phyloP scores from a whole-genome alignment of 139 green algal species.

The Tetradesmus lagerheimii region DNA sequence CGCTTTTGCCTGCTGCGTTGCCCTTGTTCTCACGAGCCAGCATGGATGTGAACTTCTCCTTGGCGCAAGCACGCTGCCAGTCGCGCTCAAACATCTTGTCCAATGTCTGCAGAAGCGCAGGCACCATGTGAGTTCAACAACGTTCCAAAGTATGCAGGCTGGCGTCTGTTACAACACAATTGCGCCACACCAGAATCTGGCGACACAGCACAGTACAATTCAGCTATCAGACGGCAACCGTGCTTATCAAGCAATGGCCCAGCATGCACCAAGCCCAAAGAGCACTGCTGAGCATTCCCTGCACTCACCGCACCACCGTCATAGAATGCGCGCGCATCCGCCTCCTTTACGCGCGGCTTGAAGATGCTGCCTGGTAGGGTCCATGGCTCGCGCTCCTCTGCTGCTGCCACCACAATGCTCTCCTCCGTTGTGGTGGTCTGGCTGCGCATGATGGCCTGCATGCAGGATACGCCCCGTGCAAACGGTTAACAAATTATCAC shows the following conservation, averaged over 20 bases:
- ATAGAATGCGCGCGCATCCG: slow-evolving; percentile 67
- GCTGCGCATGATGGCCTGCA: slow-evolving; percentile 70
- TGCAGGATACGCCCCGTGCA: not conserved
- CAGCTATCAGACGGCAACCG: too few species aligned
- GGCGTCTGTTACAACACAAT: too few species aligned
- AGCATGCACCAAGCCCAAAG: not conserved
- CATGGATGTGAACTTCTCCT: slow-evolving; percentile 86
- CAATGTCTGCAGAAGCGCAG: slow-evolving; percentile 48
- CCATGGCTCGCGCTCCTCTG: slow-evolving; percentile 74
- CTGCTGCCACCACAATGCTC: slow-evolving; percentile 54
- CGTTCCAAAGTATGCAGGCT: too few species aligned
- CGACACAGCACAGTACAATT: too few species aligned
- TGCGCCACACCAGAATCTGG: not conserved
- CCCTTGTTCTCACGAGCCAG: slow-evolving; percentile 75
- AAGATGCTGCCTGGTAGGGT: slow-evolving; percentile 78
- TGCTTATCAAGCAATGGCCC: too few species aligned
- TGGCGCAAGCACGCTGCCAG: slow-evolving; percentile 71
- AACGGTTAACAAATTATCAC: not conserved
- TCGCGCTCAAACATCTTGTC: slow-evolving; percentile 81
- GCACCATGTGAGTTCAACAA: not conserved
- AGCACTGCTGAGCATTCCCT: not conserved
- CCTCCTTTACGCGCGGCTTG: slow-evolving; percentile 75
- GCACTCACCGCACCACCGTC: slow-evolving; percentile 62
- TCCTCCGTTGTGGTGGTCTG: slow-evolving; percentile 67
- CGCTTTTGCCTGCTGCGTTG: slow-evolving; percentile 62